Conservation (phyloP, 164 flowering plant species). For the Chimonanthus salicifolius region DNA sequence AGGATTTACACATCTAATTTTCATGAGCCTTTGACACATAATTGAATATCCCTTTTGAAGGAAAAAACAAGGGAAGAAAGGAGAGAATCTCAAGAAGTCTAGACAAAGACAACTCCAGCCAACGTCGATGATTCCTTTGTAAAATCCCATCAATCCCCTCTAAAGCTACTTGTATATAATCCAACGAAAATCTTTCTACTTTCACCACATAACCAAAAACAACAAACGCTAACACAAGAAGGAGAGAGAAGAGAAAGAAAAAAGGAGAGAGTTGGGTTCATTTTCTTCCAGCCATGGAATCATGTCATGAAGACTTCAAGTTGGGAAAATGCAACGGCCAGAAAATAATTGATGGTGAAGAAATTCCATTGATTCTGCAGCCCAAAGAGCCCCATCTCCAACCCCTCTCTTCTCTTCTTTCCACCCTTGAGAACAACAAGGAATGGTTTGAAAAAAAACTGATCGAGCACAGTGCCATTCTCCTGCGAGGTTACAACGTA, state of each 20-base stretch:
- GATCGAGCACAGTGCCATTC: constrained; percentile 47
- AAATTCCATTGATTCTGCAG: constrained; percentile 39
- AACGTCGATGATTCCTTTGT: background rate
- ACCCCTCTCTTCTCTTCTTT: constrained; percentile 21
- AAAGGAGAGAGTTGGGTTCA: background rate
- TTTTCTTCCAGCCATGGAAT: constrained; percentile 21
- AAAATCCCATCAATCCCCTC: background rate
- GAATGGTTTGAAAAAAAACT: constrained; percentile 52
- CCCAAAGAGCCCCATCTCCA: constrained; percentile 20
- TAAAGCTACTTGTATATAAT: background rate
- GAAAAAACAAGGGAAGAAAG: background rate
- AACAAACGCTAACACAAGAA: too few relatives aligned
- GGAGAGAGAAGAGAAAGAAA: too few relatives aligned
- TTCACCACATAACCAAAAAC: background rate
- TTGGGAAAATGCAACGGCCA: constrained; percentile 50
- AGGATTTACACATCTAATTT: too few relatives aligned
- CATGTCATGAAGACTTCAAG: constrained; percentile 32
- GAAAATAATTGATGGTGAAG: constrained; percentile 44
- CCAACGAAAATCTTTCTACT: background rate
- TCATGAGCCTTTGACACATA: too few relatives aligned
- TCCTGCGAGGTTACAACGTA: constrained; percentile 46
- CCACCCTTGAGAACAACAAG: constrained; percentile 31
- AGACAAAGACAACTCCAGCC: background rate
- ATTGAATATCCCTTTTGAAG: too few relatives aligned
- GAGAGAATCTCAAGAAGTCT: background rate